phyloP scores from a whole-genome alignment of 2,329 filamentous ascomycete species.

The Alternaria rosae region DNA sequence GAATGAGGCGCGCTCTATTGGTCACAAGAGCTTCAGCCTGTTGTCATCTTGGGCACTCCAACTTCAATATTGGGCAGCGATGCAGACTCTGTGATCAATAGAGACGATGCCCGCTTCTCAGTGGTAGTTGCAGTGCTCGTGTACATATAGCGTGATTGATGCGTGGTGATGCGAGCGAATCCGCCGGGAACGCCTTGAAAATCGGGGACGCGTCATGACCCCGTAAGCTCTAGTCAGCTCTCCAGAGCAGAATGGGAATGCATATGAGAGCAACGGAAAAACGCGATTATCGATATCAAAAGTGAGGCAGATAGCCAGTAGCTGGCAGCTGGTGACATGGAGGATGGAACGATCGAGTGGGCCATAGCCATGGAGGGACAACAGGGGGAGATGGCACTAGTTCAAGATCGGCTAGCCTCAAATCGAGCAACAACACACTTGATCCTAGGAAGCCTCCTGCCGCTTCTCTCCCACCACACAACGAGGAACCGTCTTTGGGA shows the following conservation, averaged over 20 bases:
- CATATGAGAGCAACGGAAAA: background rate
- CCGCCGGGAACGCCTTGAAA: background rate
- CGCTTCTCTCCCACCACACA: background rate
- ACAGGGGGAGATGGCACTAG: background rate
- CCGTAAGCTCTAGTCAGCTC: background rate
- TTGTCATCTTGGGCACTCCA: constrained; percentile 24
- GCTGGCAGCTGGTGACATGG: background rate
- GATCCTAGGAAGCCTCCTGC: background rate
- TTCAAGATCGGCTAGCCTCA: background rate
- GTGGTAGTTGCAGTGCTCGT: background rate
- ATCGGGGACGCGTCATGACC: background rate
- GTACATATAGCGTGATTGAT: background rate
- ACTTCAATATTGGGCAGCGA: constrained; percentile 20
- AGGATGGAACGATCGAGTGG: background rate
- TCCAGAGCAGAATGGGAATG: background rate
- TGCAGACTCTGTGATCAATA: constrained; percentile 7
- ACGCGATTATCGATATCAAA: background rate
- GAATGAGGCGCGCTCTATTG: constrained; percentile 33
- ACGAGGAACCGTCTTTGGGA: background rate
- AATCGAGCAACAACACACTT: background rate
- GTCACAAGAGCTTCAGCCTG: constrained; percentile 25
- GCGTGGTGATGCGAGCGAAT: background rate
- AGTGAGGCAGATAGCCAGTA: background rate
- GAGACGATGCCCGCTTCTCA: background rate
- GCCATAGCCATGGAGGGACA: background rate